phyloP scores from a whole-genome alignment of 1,284 basidiomycete genomes.

The Leucoagaricus sp. region DNA sequence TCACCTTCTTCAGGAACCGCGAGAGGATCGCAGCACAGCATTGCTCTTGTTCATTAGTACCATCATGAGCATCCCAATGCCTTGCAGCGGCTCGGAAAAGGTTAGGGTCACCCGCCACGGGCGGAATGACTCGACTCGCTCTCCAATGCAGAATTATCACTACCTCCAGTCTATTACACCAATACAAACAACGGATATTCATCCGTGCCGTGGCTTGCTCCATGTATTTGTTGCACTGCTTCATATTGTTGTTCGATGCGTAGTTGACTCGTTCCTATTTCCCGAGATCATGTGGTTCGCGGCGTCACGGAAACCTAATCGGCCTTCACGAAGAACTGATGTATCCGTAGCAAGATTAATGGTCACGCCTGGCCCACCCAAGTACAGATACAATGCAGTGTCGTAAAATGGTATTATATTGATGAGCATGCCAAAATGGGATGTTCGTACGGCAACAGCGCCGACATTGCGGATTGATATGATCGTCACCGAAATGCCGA shows the following conservation, averaged over 20 bases:
- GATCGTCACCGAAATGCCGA: conserved; percentile 4
- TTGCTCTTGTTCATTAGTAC: neutral
- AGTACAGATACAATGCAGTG: conserved; percentile 10
- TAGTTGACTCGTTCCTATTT: conserved; percentile 9
- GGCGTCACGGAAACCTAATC: neutral
- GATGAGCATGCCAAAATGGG: conserved; percentile 1
- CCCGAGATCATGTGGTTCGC: conserved; percentile 7
- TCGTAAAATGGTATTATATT: neutral
- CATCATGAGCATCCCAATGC: conserved; percentile 1
- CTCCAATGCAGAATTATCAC: conserved; percentile 4
- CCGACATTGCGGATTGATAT: neutral
- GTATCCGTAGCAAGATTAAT: conserved; percentile 11
- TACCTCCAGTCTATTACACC: neutral
- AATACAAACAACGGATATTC: neutral
- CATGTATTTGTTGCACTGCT: conserved; percentile 15
- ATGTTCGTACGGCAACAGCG: conserved; percentile 2
- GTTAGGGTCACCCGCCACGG: conserved; percentile 22
- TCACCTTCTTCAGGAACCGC: conserved; percentile 26
- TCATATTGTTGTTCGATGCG: conserved; percentile 4
- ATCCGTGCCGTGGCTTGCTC: conserved; percentile 7
- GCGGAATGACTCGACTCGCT: conserved; percentile 30
- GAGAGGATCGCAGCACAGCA: conserved; percentile 27
- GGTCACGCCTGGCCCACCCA: neutral
- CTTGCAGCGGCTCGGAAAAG: neutral
- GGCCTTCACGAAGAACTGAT: conserved; percentile 5